phyloP scores from a whole-genome alignment of 805 yeast genomes.

The Yamadazyma paraphyllophila region DNA sequence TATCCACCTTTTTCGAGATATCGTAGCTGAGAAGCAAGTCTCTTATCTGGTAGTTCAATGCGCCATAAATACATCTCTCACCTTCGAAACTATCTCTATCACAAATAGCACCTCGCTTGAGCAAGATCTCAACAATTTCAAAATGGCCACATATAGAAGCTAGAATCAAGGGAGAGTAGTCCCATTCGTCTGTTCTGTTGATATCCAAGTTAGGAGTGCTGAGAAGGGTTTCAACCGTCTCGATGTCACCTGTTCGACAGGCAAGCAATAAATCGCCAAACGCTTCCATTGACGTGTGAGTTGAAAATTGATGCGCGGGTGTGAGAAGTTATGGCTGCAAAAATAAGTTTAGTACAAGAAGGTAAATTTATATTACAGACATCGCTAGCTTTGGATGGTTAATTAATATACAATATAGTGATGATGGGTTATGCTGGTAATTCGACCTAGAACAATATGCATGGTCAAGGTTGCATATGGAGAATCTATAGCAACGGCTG shows the following conservation, averaged over 20 bases:
- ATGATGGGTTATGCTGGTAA: too few species aligned
- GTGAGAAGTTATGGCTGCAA: constrained; percentile 4
- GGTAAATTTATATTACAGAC: too few species aligned
- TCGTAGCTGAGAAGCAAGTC: constrained; percentile 57
- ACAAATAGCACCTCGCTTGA: constrained; percentile 68
- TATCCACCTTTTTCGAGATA: constrained; percentile 65
- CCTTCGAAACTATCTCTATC: constrained; percentile 83
- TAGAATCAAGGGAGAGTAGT: constrained; percentile 70
- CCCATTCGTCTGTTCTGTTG: constrained; percentile 65
- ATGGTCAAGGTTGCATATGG: not conserved
- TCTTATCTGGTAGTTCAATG: constrained; percentile 65
- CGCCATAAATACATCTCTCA: constrained; percentile 73
- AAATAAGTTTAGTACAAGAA: not conserved
- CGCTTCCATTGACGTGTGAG: constrained; percentile 1
- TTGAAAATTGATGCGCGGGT: constrained; percentile 1
- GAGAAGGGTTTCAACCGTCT: constrained; percentile 56
- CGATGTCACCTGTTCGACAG: constrained; percentile 68
- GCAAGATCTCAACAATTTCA: constrained; percentile 55
- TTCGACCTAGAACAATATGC: not conserved
- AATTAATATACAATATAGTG: too few species aligned
- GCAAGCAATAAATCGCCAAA: constrained; percentile 35
- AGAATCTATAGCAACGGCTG: not conserved
- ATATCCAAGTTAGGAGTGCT: constrained; percentile 39
- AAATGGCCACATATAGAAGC: constrained; percentile 77
- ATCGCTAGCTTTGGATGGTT: too few species aligned